A percentile compares a stretch with the other conserved stretches of the same genome.
These are phyloP conservation scores for Davidsoniella neocaledoniae DNA, from an alignment of 2,329 filamentous ascomycete species.

Conservation along the genomic window DNA sequence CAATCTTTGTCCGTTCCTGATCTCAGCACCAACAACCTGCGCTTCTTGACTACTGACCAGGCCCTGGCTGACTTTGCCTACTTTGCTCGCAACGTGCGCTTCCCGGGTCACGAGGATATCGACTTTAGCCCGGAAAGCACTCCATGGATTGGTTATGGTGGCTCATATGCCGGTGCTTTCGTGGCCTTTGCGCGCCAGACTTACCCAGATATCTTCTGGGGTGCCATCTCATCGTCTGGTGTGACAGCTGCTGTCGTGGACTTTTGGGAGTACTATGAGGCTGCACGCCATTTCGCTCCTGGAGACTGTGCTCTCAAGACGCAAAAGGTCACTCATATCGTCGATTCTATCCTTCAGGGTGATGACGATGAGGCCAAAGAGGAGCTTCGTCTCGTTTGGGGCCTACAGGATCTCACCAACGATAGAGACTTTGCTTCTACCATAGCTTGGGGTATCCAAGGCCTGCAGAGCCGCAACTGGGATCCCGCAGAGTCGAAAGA, in stretches of 20 bases:
- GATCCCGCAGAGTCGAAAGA: conserved; percentile 28
- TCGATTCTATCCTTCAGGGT: conserved; percentile 34
- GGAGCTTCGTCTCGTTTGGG: conserved; percentile 31
- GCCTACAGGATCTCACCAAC: conserved; percentile 24
- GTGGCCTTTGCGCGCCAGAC: conserved; percentile 58
- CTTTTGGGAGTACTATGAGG: conserved; percentile 49
- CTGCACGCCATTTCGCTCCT: conserved; percentile 31
- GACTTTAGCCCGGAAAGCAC: conserved; percentile 48
- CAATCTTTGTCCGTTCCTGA: conserved; percentile 52
- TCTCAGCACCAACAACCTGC: conserved; percentile 49
- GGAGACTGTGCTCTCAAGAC: conserved; percentile 47
- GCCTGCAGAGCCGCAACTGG: conserved; percentile 36
- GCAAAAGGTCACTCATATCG: conserved; percentile 35
- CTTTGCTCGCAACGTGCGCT: conserved; percentile 58
- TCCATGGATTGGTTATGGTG: conserved; percentile 66
- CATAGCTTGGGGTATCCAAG: conserved; percentile 25
- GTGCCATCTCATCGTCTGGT: conserved; percentile 62
- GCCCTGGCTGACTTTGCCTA: conserved; percentile 66
- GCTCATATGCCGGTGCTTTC: conserved; percentile 68
- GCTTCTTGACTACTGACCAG: conserved; percentile 73
- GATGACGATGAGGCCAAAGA: conserved; percentile 22
- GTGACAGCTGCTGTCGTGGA: conserved; percentile 64
- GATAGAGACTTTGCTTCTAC: conserved; percentile 32
- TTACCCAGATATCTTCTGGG: conserved; percentile 68
- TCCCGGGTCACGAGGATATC: conserved; percentile 49